Conservation (phyloP, 306 rosid species). For the Arachis stenosperma region DNA sequence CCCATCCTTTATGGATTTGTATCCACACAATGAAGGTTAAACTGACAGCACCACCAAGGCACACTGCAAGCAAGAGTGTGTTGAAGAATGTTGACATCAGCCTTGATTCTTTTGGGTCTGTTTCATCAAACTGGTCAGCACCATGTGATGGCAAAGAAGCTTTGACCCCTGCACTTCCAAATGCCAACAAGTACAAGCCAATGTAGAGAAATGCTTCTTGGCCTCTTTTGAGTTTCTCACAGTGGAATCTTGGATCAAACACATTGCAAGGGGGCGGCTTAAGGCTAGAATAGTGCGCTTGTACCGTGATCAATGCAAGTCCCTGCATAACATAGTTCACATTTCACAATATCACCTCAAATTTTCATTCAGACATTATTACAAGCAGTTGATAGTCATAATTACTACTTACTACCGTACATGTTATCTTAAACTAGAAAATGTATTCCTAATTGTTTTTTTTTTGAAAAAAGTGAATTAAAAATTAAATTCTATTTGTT, state of each 20-base stretch:
- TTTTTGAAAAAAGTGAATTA: no score
- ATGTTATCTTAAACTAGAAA: no score
- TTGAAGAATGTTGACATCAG: slow-evolving; percentile 85
- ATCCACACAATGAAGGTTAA: slow-evolving; percentile 78
- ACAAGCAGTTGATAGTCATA: not conserved
- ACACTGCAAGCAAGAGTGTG: slow-evolving; percentile 61
- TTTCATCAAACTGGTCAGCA: slow-evolving; percentile 86
- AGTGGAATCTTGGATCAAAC: slow-evolving; percentile 38
- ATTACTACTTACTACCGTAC: no score
- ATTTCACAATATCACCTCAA: not conserved
- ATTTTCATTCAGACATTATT: not conserved
- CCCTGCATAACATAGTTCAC: slow-evolving; percentile 50
- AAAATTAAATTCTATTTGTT: no score
- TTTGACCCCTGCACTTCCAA: slow-evolving; percentile 71
- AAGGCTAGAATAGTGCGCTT: slow-evolving; percentile 72
- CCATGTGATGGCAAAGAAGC: slow-evolving; percentile 88
- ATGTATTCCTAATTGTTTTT: no score
- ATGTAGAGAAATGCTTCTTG: slow-evolving; percentile 62
- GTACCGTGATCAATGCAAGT: slow-evolving; percentile 61
- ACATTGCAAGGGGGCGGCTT: slow-evolving; percentile 63
- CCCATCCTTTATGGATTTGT: slow-evolving; percentile 85
- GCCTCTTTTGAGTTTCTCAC: slow-evolving; percentile 52
- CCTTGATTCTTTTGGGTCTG: slow-evolving; percentile 68
- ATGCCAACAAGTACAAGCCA: slow-evolving; percentile 68
- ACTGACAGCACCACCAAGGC: slow-evolving; percentile 72